These are phyloP conservation scores for Brasenia schreberi DNA, from an alignment of 164 flowering plant species.

Conservation along the genomic window DNA sequence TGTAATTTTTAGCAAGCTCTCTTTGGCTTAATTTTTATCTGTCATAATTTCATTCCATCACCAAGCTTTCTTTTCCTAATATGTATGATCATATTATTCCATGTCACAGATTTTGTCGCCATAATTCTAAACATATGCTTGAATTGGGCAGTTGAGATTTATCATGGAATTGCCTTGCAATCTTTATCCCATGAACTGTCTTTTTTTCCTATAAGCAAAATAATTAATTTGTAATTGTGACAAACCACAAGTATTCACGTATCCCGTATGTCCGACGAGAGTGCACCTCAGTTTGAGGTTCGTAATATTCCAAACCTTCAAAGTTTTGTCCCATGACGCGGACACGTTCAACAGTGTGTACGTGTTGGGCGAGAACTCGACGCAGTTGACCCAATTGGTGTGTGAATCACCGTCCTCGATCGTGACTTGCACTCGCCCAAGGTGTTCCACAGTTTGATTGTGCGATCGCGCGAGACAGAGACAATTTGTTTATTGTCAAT, in stretches of 20 bases:
- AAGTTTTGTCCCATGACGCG: conserved; percentile 72
- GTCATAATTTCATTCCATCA: too few relatives aligned
- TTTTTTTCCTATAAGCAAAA: too few relatives aligned
- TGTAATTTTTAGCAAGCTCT: too few relatives aligned
- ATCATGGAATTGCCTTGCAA: too few relatives aligned
- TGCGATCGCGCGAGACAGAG: conserved; percentile 65
- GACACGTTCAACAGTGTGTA: conserved; percentile 63
- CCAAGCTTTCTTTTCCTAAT: too few relatives aligned
- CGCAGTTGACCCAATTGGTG: conserved; percentile 74
- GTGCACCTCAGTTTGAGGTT: conserved; percentile 61
- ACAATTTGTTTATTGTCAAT: conserved; percentile 91
- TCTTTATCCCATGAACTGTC: too few relatives aligned
- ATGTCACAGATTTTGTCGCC: too few relatives aligned
- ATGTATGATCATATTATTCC: too few relatives aligned
- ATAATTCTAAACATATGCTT: too few relatives aligned
- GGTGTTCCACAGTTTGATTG: conserved; percentile 89
- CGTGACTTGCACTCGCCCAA: conserved; percentile 84
- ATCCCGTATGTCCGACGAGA: conserved; percentile 45
- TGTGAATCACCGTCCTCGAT: conserved; percentile 41
- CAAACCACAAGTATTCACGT: conserved; percentile 20
- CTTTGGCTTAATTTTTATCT: too few relatives aligned
- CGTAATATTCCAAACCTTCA: conserved; percentile 68
- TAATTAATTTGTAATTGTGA: too few relatives aligned
- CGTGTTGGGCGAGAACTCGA: conserved; percentile 57
- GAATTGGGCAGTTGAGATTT: too few relatives aligned